Evolutionary conservation across 345 rosid species (phyloP), one percentile per base, ranked within the genome.

Genomic region (Gossypium turneri): DNA sequence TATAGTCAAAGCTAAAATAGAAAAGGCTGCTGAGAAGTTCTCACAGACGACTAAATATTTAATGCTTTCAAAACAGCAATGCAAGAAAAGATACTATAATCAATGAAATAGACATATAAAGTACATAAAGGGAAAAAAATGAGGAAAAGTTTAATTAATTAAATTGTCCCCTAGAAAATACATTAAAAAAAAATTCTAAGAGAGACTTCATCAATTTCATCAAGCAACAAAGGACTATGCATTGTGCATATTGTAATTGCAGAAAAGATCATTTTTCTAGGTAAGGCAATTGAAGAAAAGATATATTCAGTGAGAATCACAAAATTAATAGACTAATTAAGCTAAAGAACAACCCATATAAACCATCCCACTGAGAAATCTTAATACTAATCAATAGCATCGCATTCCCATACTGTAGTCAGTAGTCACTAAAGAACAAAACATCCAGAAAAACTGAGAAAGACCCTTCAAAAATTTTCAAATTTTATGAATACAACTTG

Each of bases 361-460:
- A 50, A 16, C 45, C 24, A 25, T 25, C 44, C 15, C 58, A 25
- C 10, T 16, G 43, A 50, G 72, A 68, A 24, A 22, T 16, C 11
- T 0, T 24, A 47, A 27, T 68, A 77, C n/a, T 13, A 61, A 13
- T 45, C 53, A 47, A 1, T 12, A 67, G n/a, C 17, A 44, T 10
- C 13, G 22, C 43, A 44, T 44, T 43, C 25, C 19, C 17, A 29
- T 7, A 27, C 65, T 29, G 19, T 27, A 61, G 58, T 15, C 65
- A 27, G 10, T 61, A 61, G 65, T 61, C 66, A 60, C 65, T 25
- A 60, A 12, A 24, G 6, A 24, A 59, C 11, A 44, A 57, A 44
- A 20, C 67, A 73, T 11, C 75, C 53, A 34, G 13, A 76, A 2
- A 67, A 48, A 82, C 1, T 71, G 52, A 41, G 73, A 4, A 64